Conservation (phyloP, 106 monocot genomes). For the Phalaenopsis equestris region DNA sequence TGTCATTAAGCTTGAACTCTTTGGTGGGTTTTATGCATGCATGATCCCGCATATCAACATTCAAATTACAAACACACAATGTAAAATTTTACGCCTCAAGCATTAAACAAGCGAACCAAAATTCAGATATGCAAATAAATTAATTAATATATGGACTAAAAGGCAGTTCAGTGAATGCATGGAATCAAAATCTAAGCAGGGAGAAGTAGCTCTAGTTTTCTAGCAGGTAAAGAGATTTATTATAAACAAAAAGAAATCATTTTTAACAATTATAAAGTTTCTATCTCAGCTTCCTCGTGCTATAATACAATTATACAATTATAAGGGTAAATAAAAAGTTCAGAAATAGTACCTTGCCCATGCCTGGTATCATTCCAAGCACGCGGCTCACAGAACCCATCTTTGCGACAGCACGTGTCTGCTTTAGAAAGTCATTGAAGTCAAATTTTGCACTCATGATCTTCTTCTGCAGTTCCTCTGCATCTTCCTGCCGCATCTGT, state of each 20-base stretch:
- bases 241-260: neutral
- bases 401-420: constrained; percentile 84
- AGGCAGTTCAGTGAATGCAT: neutral
- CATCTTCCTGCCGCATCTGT: constrained; percentile 93
- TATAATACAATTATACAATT: neutral
- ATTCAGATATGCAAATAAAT: neutral
- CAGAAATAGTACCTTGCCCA: constrained; percentile 66
- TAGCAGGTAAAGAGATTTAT: neutral
- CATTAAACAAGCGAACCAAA: neutral
- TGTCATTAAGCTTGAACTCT: too few relatives aligned
- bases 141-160: neutral
- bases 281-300: neutral
- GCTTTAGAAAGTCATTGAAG: constrained; percentile 95
- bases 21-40: neutral
- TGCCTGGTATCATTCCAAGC: constrained; percentile 97
- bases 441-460: constrained; percentile 97
- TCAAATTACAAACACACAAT: neutral
- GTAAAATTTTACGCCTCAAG: neutral
- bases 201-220: neutral
- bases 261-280: neutral
- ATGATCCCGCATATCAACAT: neutral
- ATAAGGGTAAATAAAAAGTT: neutral
- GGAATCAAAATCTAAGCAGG: neutral
- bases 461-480: constrained; percentile 92
- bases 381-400: constrained; percentile 96